Base-by-base conservation (phyloP, 805 yeast genomes). In the Teunomyces barrocoloradensis region DNA sequence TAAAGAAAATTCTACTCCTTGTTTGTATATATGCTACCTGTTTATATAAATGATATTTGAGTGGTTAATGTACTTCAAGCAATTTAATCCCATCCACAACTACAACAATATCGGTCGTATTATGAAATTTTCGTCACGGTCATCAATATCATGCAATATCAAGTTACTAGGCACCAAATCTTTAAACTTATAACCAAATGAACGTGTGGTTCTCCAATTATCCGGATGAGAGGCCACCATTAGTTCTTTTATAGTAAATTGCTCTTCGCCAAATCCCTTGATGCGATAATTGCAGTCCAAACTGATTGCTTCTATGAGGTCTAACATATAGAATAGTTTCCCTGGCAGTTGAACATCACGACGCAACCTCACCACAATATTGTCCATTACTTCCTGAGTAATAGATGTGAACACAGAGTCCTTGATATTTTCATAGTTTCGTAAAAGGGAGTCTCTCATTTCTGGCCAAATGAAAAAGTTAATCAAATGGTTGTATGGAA, bases 61-160 rank as follows among this genome's bases (percentile, higher is more conserved):
- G 13, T 30, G 34, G 12, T n/a, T 9, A n/a, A 30, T 7, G 15
- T 30, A n/a, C 17, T n/a, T 30, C 15, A 2, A 30, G 10, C 34
- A 13, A 13, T n/a, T 30, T 30, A 25, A 25, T 25, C 15, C 20
- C 21, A 34, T 34, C 7, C 11, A 34, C 20, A 18, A n/a, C 17
- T 36, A 36, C 40, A 36, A 36, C 40, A 36, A 21, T 11, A 18
- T 13, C 4, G 44, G 44, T 25, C 45, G 45, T 32, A 42, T 6
- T 13, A 42, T 42, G 23, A n/a, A 32, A 13, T 20, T 20, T 17
- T 30, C 38, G 21, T 42, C 45, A 7, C 23, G 21, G 28, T 42
- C 45, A 33, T 42, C 45, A 23, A 42, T 23, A 12, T 42, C 45
- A 17, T 49, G 39, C 50, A 47, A 43, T 12, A 53, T 42, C 43